phyloP scores from a whole-genome alignment of 2,329 filamentous ascomycete species.

The Exophiala aquamarina region DNA sequence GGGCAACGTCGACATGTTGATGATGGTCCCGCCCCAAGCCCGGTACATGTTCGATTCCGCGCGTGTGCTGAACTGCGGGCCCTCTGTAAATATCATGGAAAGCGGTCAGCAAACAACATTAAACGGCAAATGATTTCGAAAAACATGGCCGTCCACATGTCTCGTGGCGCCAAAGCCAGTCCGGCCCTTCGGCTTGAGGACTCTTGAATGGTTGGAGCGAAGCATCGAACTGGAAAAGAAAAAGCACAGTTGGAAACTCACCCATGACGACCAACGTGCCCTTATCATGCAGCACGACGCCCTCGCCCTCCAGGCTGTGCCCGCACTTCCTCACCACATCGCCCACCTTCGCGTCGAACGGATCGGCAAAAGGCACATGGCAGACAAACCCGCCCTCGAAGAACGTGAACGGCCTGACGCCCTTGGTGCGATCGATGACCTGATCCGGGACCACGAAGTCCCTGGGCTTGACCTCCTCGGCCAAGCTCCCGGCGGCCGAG shows the following conservation, averaged over 20 bases:
- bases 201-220: too few relatives aligned
- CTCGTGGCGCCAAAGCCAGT: too few relatives aligned
- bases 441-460: slow-evolving; percentile 97
- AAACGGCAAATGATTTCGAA: neutral
- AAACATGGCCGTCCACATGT: too few relatives aligned
- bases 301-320: slow-evolving; percentile 74
- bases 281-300: slow-evolving; percentile 77
- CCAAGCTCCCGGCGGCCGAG: slow-evolving; percentile 88
- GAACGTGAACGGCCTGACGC: slow-evolving; percentile 90
- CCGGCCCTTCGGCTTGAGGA: too few relatives aligned
- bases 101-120: slow-evolving; percentile 1
- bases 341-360: slow-evolving; percentile 79
- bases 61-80: slow-evolving; percentile 95
- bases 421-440: slow-evolving; percentile 96
- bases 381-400: slow-evolving; percentile 81
- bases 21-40: slow-evolving; percentile 86
- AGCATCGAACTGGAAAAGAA: neutral
- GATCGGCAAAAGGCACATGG: slow-evolving; percentile 93
- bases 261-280: slow-evolving; percentile 92
- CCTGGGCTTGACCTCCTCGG: slow-evolving; percentile 88
- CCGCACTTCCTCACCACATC: slow-evolving; percentile 77
- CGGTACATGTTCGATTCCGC: slow-evolving; percentile 96
- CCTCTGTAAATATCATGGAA: slow-evolving; percentile 59
- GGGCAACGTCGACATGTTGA: slow-evolving; percentile 96
- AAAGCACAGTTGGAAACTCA: slow-evolving; percentile 42